phyloP scores from a whole-genome alignment of 2,329 filamentous ascomycete genomes.

The Ophiognomonia clavigignenti-juglandacearum region DNA sequence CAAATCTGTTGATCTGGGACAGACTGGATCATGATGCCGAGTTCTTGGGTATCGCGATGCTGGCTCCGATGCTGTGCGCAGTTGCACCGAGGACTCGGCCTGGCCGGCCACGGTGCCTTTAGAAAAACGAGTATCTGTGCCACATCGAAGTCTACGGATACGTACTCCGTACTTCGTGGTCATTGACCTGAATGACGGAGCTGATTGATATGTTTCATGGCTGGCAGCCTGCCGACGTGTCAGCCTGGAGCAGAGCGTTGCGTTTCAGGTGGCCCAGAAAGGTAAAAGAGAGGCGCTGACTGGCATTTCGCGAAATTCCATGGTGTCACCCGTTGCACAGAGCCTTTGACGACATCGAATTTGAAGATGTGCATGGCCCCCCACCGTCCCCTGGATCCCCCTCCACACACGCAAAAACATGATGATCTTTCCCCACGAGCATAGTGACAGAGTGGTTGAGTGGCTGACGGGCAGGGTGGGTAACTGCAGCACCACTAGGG shows the following conservation, averaged over 20 bases:
- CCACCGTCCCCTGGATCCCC: too few relatives aligned
- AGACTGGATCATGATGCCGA: background rate
- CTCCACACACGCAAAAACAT: too few relatives aligned
- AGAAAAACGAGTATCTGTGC: too few relatives aligned
- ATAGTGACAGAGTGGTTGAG: too few relatives aligned
- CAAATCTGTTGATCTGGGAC: background rate
- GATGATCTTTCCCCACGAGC: background rate
- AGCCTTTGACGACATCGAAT: background rate
- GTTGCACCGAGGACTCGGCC: too few relatives aligned
- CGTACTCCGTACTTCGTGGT: too few relatives aligned
- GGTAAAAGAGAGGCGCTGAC: slow-evolving; percentile 7
- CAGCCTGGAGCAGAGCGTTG: background rate
- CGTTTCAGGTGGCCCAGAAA: slow-evolving; percentile 13
- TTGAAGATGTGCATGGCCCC: background rate
- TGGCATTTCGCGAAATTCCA: background rate
- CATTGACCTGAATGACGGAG: background rate
- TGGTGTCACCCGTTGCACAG: too few relatives aligned
- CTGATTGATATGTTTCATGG: slow-evolving; percentile 13
- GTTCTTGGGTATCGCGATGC: background rate
- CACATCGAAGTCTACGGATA: too few relatives aligned
- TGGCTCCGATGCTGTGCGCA: too few relatives aligned
- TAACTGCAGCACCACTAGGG: too few relatives aligned
- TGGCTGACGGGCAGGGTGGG: background rate
- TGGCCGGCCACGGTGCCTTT: too few relatives aligned
- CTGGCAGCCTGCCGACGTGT: slow-evolving; percentile 1